Evolutionary conservation across 257 asterid genomes (phyloP), one percentile per base, ranked within the genome.

Genomic region (Scutellaria baicalensis): DNA sequence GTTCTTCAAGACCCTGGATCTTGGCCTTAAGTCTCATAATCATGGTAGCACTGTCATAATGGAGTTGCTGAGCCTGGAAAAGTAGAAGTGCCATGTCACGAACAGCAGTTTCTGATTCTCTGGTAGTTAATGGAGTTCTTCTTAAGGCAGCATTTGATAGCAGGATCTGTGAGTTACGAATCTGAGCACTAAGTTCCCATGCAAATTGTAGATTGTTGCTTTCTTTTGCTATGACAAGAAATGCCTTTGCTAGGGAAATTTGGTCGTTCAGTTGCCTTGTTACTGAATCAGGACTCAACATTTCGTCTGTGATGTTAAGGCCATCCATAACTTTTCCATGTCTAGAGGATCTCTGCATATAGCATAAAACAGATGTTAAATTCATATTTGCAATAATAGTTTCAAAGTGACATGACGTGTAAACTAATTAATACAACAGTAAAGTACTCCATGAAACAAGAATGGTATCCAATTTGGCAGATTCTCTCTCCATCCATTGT

Each of bases 111-210:
- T 74, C 89, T 11, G 93, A 79, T 78, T 84, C 93, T 2, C 74
- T 75, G 64, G 77, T 65, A 18, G 89, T 81, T 56, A 87, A 64
- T 31, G 90, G 89, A 58, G 83, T 81, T 76, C 87, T 66, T 51
- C 90, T 77, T 36, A 71, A 62, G 75, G 90, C 90, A n/a, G 90
- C 86, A 17, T 81, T 83, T 31, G 90, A 87, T 42, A 87, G 82
- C 23, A 87, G 87, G 43, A 81, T 71, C 77, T 84, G 90, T 2
- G 88, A 84, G 60, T 83, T 83, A 8, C 84, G 88, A 52, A 87
- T 87, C 70, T 77, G 90, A 17, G 89, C 90, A 71, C 93, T 79
- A 39, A 87, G 84, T 43, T 87, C 93, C 93, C 93, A 87, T 6
- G 93, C 93, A 44, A 87, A 78, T 67, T 84, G 93, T 13, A 83